phyloP scores from a whole-genome alignment of 306 rosid genomes.

The Lathyrus tuberosus region DNA sequence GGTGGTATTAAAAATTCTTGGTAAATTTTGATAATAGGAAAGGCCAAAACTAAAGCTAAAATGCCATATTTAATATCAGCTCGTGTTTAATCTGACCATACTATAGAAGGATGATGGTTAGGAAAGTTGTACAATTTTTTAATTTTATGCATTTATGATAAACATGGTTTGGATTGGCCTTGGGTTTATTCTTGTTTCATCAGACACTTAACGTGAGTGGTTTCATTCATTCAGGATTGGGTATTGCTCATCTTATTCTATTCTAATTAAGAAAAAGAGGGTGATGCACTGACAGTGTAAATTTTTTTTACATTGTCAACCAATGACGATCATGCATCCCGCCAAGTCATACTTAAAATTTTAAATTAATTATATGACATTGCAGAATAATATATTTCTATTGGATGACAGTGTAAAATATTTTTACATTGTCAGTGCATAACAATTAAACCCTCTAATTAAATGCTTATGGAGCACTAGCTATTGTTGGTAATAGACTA shows the following conservation, averaged over 20 bases:
- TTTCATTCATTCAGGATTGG: conserved; percentile 10
- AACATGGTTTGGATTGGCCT: neutral
- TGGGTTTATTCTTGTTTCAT: conserved; percentile 13
- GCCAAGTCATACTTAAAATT: no score
- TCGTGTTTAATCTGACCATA: neutral
- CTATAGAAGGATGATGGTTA: conserved; percentile 2
- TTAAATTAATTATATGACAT: no score
- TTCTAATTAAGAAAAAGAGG: neutral
- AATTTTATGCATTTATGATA: neutral
- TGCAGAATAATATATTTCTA: no score
- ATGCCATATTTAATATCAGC: neutral
- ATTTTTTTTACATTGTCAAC: no score
- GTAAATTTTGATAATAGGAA: neutral
- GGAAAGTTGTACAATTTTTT: neutral
- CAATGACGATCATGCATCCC: no score
- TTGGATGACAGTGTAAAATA: no score
- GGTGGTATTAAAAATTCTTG: neutral
- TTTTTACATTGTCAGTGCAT: no score
- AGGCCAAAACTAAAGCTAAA: neutral
- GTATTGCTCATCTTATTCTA: conserved; percentile 1
- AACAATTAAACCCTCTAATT: no score
- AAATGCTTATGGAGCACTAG: conserved; percentile 3
- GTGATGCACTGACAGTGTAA: no score
- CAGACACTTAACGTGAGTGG: neutral
- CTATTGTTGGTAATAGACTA: neutral